A percentile compares a stretch with the other conserved stretches of the same genome.
These are phyloP conservation scores for Diaporthe humulicola DNA, from an alignment of 2,329 filamentous ascomycete genomes.

Conservation along the genomic window DNA sequence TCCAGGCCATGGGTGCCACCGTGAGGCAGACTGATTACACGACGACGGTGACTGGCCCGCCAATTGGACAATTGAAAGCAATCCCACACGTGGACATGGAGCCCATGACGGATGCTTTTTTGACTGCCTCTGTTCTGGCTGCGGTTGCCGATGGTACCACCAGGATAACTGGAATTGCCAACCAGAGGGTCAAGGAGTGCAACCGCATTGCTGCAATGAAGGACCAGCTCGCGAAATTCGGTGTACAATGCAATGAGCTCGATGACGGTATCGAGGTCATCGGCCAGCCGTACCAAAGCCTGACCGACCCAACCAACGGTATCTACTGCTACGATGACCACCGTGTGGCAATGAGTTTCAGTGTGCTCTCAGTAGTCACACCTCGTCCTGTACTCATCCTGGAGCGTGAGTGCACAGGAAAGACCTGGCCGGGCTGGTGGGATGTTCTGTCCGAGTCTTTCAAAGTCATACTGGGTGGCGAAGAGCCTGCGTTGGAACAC, in stretches of 20 bases:
- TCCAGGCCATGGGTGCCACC: constrained; percentile 92
- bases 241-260: constrained; percentile 86
- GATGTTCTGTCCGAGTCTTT: constrained; percentile 87
- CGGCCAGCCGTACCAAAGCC: constrained; percentile 61
- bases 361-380: constrained; percentile 82
- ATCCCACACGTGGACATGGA: constrained; percentile 95
- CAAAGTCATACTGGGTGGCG: constrained; percentile 80
- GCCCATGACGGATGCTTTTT: constrained; percentile 98
- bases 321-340: constrained; percentile 98
- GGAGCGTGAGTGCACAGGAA: constrained; percentile 93
- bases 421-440: constrained; percentile 99
- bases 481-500: constrained; percentile 63
- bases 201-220: constrained; percentile 97
- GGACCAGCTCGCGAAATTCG: constrained; percentile 93
- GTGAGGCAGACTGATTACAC: constrained; percentile 88
- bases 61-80: constrained; percentile 78
- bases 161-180: constrained; percentile 92
- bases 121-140: constrained; percentile 93
- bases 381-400: constrained; percentile 81
- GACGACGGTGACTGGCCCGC: constrained; percentile 94
- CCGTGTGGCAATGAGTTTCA: constrained; percentile 98
- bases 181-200: constrained; percentile 98
- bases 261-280: constrained; percentile 91
- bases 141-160: constrained; percentile 89
- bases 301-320: constrained; percentile 71